These are phyloP conservation scores for Aspergillus tanneri DNA, from an alignment of 2,329 filamentous ascomycete species.

Conservation along the genomic window DNA sequence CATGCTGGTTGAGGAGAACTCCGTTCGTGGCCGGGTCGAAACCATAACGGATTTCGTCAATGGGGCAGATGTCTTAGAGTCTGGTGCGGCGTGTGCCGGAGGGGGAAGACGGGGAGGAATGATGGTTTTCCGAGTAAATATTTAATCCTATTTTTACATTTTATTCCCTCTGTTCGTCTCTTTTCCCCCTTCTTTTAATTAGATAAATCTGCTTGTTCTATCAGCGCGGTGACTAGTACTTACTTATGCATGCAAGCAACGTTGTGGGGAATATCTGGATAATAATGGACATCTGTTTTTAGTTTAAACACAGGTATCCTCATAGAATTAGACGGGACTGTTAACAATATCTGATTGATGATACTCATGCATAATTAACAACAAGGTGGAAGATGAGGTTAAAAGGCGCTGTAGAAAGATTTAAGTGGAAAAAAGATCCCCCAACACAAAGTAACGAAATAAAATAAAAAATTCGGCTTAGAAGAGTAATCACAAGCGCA, in stretches of 20 bases:
- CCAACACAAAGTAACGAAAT: neutral
- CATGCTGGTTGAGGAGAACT: conserved; percentile 36
- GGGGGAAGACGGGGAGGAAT: conserved; percentile 30
- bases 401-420: neutral
- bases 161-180: neutral
- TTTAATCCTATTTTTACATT: conserved; percentile 11
- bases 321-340: too few relatives aligned
- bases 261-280: too few relatives aligned
- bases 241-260: too few relatives aligned
- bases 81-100: conserved; percentile 29
- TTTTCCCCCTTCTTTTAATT: neutral
- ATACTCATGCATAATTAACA: conserved; percentile 1
- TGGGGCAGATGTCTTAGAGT: conserved; percentile 35
- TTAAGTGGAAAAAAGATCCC: neutral
- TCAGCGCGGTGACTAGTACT: neutral
- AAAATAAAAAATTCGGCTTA: neutral
- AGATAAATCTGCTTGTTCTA: neutral
- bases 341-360: neutral
- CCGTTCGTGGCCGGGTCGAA: conserved; percentile 35
- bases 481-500: neutral
- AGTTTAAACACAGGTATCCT: too few relatives aligned
- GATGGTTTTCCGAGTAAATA: conserved; percentile 36
- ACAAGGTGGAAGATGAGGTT: too few relatives aligned
- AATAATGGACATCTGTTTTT: too few relatives aligned
- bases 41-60: conserved; percentile 35